These are phyloP conservation scores for Leptoxyphium fumago DNA, from an alignment of 2,329 filamentous ascomycete species.

Conservation along the genomic window DNA sequence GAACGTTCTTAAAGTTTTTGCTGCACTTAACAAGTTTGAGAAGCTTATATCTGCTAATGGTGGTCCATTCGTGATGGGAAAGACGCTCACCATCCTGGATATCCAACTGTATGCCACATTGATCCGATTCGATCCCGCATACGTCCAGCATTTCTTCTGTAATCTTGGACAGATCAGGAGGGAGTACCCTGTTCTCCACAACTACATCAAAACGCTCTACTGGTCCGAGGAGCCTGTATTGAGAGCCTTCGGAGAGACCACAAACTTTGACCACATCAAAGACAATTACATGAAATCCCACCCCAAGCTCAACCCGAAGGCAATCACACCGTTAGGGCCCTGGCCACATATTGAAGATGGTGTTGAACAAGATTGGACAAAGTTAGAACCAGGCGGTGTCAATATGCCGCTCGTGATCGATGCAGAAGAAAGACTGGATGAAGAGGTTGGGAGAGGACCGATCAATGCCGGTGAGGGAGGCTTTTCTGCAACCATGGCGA, in stretches of 20 bases:
- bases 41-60: constrained; percentile 29
- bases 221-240: constrained; percentile 31
- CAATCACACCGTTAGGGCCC: constrained; percentile 48
- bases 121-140: constrained; percentile 45
- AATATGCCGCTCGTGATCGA: constrained; percentile 25
- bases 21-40: constrained; percentile 45
- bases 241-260: constrained; percentile 40
- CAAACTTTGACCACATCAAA: constrained; percentile 53
- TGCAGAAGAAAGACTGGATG: constrained; percentile 17
- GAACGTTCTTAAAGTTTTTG: constrained; percentile 41
- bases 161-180: constrained; percentile 44
- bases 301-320: constrained; percentile 42
- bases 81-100: constrained; percentile 44
- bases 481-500: not conserved
- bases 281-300: constrained; percentile 52
- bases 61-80: constrained; percentile 43
- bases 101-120: constrained; percentile 42
- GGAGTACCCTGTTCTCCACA: constrained; percentile 44
- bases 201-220: constrained; percentile 46
- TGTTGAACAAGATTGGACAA: constrained; percentile 35
- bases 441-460: not conserved
- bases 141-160: constrained; percentile 53
- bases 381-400: constrained; percentile 34
- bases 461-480: not conserved
- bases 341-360: constrained; percentile 42